Base-by-base conservation (phyloP, 495 filamentous ascomycete species). In the Corynascus novoguineensis region DNA sequence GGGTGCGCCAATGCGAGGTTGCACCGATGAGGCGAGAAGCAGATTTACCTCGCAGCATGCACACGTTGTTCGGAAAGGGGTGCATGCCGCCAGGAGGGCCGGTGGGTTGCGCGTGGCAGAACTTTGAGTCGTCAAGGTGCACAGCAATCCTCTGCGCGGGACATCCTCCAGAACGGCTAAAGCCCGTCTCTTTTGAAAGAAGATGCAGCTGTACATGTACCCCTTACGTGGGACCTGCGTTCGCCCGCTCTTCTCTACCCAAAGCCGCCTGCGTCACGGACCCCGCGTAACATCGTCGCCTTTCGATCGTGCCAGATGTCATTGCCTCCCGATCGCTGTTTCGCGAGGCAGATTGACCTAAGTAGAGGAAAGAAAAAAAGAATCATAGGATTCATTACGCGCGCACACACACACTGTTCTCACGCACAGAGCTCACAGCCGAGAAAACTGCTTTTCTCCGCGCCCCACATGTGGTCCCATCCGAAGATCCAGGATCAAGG, bases 41-140 rank as follows among this genome's bases (percentile, higher is more conserved):
- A 49, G 65, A 68, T 68, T 68, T 64, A 66, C 65, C 63, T 64
- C 61, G 65, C 65, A 68, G 65, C 59, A 68, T 68, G 66, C 64
- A 60, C 65, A 62, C 63, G 66, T 68, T 66, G 57, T 40, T 55
- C 24, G 32, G 42, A n/a, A 45, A 62, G 52, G 53, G 60, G 21
- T 40, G 53, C 42, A 44, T 40, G 51, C 51, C 45, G 51, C 51
- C 27, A 44, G 51, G 10, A 44, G 35, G 52, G 40, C 29, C 37
- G 47, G 50, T 32, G 14, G 44, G 58, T 46, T 29, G 32, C 24
- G 57, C 32, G 28, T 31, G 15, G 15, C 40, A 27, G 9, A 24
- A 40, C 24, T 14, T 12, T 21, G 14, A 46, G 53, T 61, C 64
- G 57, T 66, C 64, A 64, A 66, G 64, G 61, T 64, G 42, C 58